Percentiles rank a stretch among this genome's conserved stretches.
Evolutionary conservation across 2,329 filamentous ascomycete genomes (phyloP).

Genomic region (Emmonsiellopsis sp.): DNA sequence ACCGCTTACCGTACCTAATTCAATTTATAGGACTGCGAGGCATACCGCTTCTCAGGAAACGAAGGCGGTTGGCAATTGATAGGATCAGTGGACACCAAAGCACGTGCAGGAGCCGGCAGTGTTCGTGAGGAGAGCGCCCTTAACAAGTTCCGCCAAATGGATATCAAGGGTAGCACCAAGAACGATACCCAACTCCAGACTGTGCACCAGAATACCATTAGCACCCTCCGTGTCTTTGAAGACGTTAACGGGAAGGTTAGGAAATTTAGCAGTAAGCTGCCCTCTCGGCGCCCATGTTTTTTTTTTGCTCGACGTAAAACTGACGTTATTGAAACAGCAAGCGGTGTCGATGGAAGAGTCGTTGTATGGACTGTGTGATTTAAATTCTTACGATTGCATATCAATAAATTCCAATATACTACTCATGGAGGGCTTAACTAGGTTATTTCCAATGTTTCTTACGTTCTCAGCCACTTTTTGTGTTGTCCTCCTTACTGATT

Average conservation of each 20-base stretch:
- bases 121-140: slow-evolving; percentile 80
- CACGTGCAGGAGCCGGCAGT: slow-evolving; percentile 48
- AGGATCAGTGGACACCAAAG: slow-evolving; percentile 70
- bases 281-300: not conserved
- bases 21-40: slow-evolving; percentile 55
- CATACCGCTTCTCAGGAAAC: slow-evolving; percentile 76
- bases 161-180: slow-evolving; percentile 84
- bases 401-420: not conserved
- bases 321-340: slow-evolving; percentile 44
- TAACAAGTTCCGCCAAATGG: slow-evolving; percentile 99
- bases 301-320: slow-evolving; percentile 5
- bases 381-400: not conserved
- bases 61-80: slow-evolving; percentile 73
- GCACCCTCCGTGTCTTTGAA: slow-evolving; percentile 69
- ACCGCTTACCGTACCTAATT: not conserved
- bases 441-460: not conserved
- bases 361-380: slow-evolving; percentile 64
- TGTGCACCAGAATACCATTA: slow-evolving; percentile 93
- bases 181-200: slow-evolving; percentile 94
- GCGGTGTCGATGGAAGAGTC: slow-evolving; percentile 71
- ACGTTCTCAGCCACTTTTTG: no score
- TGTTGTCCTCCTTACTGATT: no score
- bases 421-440: no score
- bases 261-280: slow-evolving; percentile 74
- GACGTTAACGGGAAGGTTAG: slow-evolving; percentile 53